These are phyloP conservation scores for Draba incana DNA, from an alignment of 345 rosid genomes.

Conservation along the genomic window DNA sequence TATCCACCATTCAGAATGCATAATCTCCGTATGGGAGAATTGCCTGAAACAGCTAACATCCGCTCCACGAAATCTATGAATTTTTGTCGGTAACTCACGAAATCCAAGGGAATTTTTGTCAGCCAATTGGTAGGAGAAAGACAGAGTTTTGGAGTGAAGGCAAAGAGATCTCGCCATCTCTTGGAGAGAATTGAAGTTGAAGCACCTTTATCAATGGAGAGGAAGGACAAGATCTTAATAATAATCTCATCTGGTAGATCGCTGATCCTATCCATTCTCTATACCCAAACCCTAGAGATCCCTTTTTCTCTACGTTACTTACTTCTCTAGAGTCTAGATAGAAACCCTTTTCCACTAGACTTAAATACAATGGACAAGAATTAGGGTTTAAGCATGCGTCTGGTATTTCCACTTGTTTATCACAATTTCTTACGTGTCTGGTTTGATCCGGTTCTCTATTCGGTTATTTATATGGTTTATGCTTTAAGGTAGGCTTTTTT, in stretches of 20 bases:
- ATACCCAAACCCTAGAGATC: background rate
- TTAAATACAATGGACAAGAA: too few relatives aligned
- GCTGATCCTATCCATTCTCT: constrained; percentile 1
- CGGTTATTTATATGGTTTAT: too few relatives aligned
- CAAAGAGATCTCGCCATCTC: constrained; percentile 1
- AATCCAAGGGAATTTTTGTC: background rate
- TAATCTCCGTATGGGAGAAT: background rate
- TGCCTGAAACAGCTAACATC: constrained; percentile 6
- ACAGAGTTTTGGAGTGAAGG: background rate
- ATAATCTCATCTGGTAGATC: constrained; percentile 14
- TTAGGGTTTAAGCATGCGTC: too few relatives aligned
- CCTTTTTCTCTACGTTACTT: too few relatives aligned
- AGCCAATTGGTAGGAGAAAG: background rate
- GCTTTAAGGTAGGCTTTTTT: too few relatives aligned
- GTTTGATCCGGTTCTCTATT: too few relatives aligned
- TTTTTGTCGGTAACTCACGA: background rate
- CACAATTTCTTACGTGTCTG: too few relatives aligned
- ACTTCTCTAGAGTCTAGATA: too few relatives aligned
- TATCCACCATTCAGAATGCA: background rate
- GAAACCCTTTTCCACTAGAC: too few relatives aligned
- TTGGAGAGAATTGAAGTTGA: constrained; percentile 14
- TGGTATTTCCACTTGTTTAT: too few relatives aligned
- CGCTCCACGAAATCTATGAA: constrained; percentile 3
- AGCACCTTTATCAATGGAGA: constrained; percentile 1
- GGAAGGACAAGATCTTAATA: background rate